Conservation (phyloP, 306 rosid species). For the Corylus avellana region DNA sequence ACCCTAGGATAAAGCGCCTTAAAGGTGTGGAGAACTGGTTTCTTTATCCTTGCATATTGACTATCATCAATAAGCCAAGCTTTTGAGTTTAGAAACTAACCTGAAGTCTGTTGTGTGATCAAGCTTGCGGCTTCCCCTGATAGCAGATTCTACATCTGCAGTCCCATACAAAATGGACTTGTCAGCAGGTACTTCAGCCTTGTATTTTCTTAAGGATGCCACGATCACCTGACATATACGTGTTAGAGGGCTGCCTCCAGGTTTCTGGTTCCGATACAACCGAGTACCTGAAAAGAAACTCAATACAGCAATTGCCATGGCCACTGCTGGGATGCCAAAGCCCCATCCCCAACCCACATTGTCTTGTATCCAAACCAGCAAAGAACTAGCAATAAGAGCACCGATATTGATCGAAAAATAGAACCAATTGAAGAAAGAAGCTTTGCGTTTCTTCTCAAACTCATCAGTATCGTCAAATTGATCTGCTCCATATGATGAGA, state of each 20-base stretch:
- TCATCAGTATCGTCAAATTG: slow-evolving; percentile 70
- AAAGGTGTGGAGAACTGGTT: neutral
- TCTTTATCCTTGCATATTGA: neutral
- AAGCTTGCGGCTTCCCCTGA: slow-evolving; percentile 78
- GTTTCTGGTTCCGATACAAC: slow-evolving; percentile 65
- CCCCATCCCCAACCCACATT: slow-evolving; percentile 85
- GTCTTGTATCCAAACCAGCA: slow-evolving; percentile 67
- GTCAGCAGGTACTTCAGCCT: slow-evolving; percentile 51
- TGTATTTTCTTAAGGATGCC: slow-evolving; percentile 52
- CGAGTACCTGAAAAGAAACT: slow-evolving; percentile 70
- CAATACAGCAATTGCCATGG: slow-evolving; percentile 70
- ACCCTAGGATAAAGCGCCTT: neutral
- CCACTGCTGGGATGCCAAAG: slow-evolving; percentile 69
- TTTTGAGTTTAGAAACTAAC: slow-evolving; percentile 31
- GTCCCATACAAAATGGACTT: slow-evolving; percentile 54
- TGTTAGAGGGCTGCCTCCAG: slow-evolving; percentile 73
- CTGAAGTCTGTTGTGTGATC: slow-evolving; percentile 63
- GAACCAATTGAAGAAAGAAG: slow-evolving; percentile 84
- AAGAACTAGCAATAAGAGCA: slow-evolving; percentile 67
- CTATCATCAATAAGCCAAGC: neutral
- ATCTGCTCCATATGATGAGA: slow-evolving; percentile 83
- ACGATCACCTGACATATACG: slow-evolving; percentile 67
- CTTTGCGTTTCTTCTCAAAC: slow-evolving; percentile 58
- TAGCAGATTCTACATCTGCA: slow-evolving; percentile 58
- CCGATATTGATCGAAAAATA: slow-evolving; percentile 76